Evolutionary conservation across 352 stramenopile species (phyloP).

Genomic region (Globisporangium takayamanum): DNA sequence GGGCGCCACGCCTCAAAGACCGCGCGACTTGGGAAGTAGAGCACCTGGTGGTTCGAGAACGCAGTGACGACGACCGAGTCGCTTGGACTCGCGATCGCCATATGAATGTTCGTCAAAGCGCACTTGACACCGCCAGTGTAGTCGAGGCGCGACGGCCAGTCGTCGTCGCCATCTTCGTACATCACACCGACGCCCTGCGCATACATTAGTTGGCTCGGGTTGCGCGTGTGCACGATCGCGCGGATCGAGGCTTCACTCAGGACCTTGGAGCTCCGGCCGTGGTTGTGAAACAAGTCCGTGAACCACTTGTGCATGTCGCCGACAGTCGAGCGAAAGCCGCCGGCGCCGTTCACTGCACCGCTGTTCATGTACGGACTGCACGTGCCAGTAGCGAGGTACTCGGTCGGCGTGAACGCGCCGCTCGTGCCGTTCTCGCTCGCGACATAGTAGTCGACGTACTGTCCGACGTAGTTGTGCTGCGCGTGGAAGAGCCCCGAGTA

Average conservation of each 20-base stretch:
- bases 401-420: constrained; percentile 5
- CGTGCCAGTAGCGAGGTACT: constrained; percentile 34
- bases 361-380: constrained; percentile 38
- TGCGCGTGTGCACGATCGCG: constrained; percentile 33
- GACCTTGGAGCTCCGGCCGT: constrained; percentile 32
- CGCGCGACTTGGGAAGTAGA: constrained; percentile 28
- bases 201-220: constrained; percentile 25
- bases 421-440: constrained; percentile 2
- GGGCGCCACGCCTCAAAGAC: constrained; percentile 27
- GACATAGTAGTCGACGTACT: constrained; percentile 51
- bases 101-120: constrained; percentile 38
- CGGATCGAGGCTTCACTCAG: constrained; percentile 30
- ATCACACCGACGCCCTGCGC: constrained; percentile 35
- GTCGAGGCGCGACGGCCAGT: constrained; percentile 27
- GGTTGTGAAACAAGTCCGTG: constrained; percentile 39
- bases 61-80: constrained; percentile 31
- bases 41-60: constrained; percentile 33
- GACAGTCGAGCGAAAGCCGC: constrained; percentile 37
- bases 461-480: constrained; percentile 27
- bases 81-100: constrained; percentile 21
- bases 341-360: constrained; percentile 19
- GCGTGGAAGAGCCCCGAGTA: constrained; percentile 24
- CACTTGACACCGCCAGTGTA: constrained; percentile 47
- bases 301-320: constrained; percentile 54
- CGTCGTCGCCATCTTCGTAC: constrained; percentile 14